Percentiles rank a stretch among this genome's conserved stretches.
Conservation (phyloP, 2,329 filamentous ascomycete species). For the Scedosporium apiospermum region DNA sequence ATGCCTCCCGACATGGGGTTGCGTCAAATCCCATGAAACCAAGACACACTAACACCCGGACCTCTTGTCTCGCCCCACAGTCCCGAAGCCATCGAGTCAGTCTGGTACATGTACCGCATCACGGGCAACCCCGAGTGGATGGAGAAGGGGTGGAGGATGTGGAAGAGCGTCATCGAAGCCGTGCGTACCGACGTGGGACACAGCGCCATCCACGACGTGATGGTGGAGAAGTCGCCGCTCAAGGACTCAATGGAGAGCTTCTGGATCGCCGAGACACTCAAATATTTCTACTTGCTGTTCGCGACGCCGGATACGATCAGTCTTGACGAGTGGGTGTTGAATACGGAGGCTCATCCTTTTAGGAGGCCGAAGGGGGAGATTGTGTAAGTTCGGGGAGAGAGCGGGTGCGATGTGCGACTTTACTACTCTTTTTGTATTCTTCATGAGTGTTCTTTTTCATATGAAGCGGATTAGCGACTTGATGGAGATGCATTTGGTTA, state of each 20-base stretch:
- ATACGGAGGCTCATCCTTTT: slow-evolving; percentile 54
- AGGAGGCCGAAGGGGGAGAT: slow-evolving; percentile 25
- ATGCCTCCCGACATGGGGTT: background rate
- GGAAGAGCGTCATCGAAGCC: slow-evolving; percentile 55
- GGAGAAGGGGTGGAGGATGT: slow-evolving; percentile 84
- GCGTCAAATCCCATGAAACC: slow-evolving; percentile 11
- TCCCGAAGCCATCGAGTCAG: slow-evolving; percentile 78
- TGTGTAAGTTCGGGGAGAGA: background rate
- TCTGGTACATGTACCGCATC: slow-evolving; percentile 87
- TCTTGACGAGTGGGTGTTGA: slow-evolving; percentile 59
- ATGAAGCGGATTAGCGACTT: background rate
- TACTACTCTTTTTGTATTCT: background rate
- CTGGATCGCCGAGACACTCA: slow-evolving; percentile 84
- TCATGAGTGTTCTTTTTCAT: background rate
- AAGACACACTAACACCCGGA: background rate
- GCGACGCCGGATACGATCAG: slow-evolving; percentile 55
- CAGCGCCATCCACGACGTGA: slow-evolving; percentile 60
- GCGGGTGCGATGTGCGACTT: background rate
- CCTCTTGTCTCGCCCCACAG: slow-evolving; percentile 26
- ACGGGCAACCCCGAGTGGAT: slow-evolving; percentile 67
- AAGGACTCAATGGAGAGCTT: slow-evolving; percentile 74
- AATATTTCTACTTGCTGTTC: slow-evolving; percentile 84
- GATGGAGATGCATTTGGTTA: background rate
- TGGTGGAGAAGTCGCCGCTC: slow-evolving; percentile 28
- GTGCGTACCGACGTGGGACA: slow-evolving; percentile 60